A percentile compares a stretch with the other conserved stretches of the same genome.
phyloP scores from a whole-genome alignment of 2,329 filamentous ascomycete species.

The Clonostachys chloroleuca region DNA sequence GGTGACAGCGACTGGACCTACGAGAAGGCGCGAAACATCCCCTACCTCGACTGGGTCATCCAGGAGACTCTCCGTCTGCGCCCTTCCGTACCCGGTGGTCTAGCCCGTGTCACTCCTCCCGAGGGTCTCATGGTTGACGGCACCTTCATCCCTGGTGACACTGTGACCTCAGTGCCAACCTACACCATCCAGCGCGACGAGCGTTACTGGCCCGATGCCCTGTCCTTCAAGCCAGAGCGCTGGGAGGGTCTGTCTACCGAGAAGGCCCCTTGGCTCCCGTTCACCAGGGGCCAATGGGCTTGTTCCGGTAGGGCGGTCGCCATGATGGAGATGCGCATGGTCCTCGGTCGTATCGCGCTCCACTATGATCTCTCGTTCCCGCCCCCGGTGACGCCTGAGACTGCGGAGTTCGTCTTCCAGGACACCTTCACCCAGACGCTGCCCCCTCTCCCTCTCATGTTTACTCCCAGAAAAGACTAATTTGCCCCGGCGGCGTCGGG shows the following conservation, averaged over 20 bases:
- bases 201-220: slow-evolving; percentile 3
- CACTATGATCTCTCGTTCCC: slow-evolving; percentile 1
- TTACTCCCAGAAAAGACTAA: neutral
- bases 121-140: slow-evolving; percentile 23
- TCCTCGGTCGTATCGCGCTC: slow-evolving; percentile 1
- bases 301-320: slow-evolving; percentile 2
- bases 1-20: slow-evolving; percentile 2
- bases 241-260: slow-evolving; percentile 3
- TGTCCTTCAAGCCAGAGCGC: slow-evolving; percentile 1
- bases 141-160: slow-evolving; percentile 19
- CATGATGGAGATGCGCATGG: slow-evolving; percentile 5
- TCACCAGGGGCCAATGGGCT: slow-evolving; percentile 2
- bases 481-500: too few species aligned
- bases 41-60: slow-evolving; percentile 4
- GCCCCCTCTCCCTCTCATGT: neutral
- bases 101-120: slow-evolving; percentile 21
- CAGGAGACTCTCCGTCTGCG: slow-evolving; percentile 4
- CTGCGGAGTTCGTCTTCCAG: neutral
- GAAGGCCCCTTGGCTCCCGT: slow-evolving; percentile 1
- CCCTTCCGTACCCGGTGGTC: slow-evolving; percentile 4
- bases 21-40: neutral
- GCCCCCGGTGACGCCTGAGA: neutral
- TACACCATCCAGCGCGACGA: slow-evolving; percentile 11
- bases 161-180: slow-evolving; percentile 17
- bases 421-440: slow-evolving; percentile 2